phyloP scores from a whole-genome alignment of 2,329 filamentous ascomycete genomes.

The Lizonia empirigonia region DNA sequence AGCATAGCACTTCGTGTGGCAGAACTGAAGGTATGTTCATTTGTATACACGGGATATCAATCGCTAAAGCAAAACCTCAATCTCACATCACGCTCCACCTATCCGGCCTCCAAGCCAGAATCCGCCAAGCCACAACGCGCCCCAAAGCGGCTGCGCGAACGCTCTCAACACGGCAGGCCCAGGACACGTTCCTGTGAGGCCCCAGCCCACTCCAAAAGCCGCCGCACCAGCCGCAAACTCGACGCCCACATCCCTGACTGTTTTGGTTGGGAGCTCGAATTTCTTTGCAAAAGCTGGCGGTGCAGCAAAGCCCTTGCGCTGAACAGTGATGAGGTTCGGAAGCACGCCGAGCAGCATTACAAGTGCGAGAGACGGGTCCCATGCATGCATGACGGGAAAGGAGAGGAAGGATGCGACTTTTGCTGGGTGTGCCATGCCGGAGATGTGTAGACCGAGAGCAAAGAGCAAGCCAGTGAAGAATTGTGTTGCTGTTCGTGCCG shows the following conservation, averaged over 20 bases:
- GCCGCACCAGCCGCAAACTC: constrained; percentile 55
- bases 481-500: constrained; percentile 47
- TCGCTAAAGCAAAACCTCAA: not conserved
- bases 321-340: constrained; percentile 50
- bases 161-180: constrained; percentile 57
- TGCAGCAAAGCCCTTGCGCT: constrained; percentile 30
- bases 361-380: constrained; percentile 58
- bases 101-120: constrained; percentile 50
- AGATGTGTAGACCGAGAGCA: constrained; percentile 57
- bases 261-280: constrained; percentile 54
- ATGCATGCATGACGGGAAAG: constrained; percentile 49
- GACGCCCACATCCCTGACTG: constrained; percentile 55
- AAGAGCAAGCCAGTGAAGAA: constrained; percentile 58
- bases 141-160: constrained; percentile 56
- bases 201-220: constrained; percentile 60
- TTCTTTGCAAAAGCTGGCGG: constrained; percentile 51
- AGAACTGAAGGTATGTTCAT: too few relatives aligned
- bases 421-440: constrained; percentile 57
- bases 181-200: constrained; percentile 58
- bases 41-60: too few relatives aligned
- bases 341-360: constrained; percentile 58
- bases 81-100: not conserved
- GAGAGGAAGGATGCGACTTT: constrained; percentile 60
- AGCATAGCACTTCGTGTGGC: too few relatives aligned
- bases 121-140: constrained; percentile 53